These are phyloP conservation scores for Elaeis guineensis DNA, from an alignment of 176 grass and related monocot species.

Conservation along the genomic window DNA sequence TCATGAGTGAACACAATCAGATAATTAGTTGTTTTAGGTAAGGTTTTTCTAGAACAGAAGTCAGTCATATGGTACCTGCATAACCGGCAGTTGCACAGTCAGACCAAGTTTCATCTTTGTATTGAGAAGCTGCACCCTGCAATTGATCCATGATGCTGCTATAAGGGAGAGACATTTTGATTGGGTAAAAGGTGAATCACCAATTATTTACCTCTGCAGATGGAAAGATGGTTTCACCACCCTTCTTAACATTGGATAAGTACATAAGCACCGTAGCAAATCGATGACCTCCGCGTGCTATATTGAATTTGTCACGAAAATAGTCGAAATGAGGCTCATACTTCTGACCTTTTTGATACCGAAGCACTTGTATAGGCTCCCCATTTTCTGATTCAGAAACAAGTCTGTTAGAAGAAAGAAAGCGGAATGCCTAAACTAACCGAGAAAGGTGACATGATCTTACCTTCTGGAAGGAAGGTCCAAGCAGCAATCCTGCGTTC, in stretches of 20 bases:
- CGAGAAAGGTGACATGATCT: too few relatives aligned
- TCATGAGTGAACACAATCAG: not conserved
- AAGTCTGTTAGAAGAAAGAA: too few relatives aligned
- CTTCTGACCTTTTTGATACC: too few relatives aligned
- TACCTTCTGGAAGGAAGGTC: too few relatives aligned
- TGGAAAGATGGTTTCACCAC: slow-evolving; percentile 30
- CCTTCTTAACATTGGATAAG: not conserved
- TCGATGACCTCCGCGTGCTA: too few relatives aligned
- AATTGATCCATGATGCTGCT: not conserved
- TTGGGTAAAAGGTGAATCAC: not conserved
- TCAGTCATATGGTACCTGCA: slow-evolving; percentile 25
- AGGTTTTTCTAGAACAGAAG: not conserved
- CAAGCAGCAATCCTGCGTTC: too few relatives aligned
- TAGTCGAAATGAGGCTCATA: too few relatives aligned
- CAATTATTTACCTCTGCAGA: slow-evolving; percentile 17
- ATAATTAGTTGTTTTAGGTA: not conserved
- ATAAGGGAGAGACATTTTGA: not conserved
- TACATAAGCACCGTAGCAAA: too few relatives aligned
- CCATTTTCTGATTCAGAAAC: too few relatives aligned
- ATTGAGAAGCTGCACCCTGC: slow-evolving; percentile 20
- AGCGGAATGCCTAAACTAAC: too few relatives aligned
- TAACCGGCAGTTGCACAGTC: slow-evolving; percentile 33
- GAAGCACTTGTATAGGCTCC: too few relatives aligned
- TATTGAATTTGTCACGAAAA: too few relatives aligned
- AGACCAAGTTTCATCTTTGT: slow-evolving; percentile 40